Base-by-base conservation (phyloP, 2,329 filamentous ascomycete species). In the Penicillium sp. region DNA sequence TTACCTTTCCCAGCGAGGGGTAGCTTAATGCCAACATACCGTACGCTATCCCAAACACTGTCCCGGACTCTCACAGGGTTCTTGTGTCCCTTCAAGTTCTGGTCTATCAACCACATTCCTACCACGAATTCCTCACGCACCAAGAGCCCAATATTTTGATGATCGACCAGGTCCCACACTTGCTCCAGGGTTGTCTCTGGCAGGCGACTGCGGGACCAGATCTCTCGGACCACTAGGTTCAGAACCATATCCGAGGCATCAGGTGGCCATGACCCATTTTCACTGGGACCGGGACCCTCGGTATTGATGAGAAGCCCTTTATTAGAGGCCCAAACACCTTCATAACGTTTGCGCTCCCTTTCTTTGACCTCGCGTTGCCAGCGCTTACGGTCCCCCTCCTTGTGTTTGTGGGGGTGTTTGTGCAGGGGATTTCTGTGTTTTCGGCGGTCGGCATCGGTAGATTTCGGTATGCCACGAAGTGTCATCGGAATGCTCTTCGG, bases 291-390 rank as follows among this genome's bases (percentile, higher is more conserved):
- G 8, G 59, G 53, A 12, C 14, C 14, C 14, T 35, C 14, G 14
- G 31, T 35, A 31, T 63, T 67, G 28, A 77, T 66, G 37, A 73
- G 65, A 17, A 77, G 51, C 11, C 78, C 77, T 64, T 73, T 74
- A 57, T 80, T 80, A 5, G 78, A 77, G 30, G 77, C 78, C 77
- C 78, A 80, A 5, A 80, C 76, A 4, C 77, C 78, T 63, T 80
- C 78, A 56, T 80, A 80, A 49, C 77, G 69, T 59, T 78, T 80
- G 35, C 77, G 70, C 53, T 79, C 76, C 28, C 70, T 67, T 57
- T 78, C 76, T 1, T 73, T 77, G 12, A 80, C 64, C 55, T 75
- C 72, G 44, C 73, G 72, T 40, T 73, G 68, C 75, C 77, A 79
- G 53, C 73, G 65, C 57, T 74, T 78, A 9, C 77, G 76, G 64